Base-by-base conservation (phyloP, 2,329 filamentous ascomycete genomes). In the Nemania diffusa region DNA sequence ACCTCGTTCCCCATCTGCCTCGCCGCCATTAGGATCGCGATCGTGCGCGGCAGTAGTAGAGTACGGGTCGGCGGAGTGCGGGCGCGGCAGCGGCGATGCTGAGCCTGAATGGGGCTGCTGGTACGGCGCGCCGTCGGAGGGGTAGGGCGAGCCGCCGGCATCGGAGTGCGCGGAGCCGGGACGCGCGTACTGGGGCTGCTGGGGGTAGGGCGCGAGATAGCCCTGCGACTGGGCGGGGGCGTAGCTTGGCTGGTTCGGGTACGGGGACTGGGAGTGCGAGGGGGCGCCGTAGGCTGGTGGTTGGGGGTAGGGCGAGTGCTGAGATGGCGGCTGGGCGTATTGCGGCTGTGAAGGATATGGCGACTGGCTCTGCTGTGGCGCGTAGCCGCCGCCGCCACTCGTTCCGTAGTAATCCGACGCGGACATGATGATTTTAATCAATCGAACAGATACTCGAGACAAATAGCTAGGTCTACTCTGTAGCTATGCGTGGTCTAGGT, bases 1-100 rank as follows among this genome's bases (percentile, higher is more conserved):
- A 8, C 87, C 87, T 51, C 84, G 81, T 62, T 89, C 87, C 69
- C 84, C 86, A 5, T 82, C 79, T 34, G 74, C 73, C 50, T 69
- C 64, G 17, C 69, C 63, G 40, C 62, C 57, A 15, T 57, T 72
- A n/a, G 40, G 57, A 32, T 71, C 67, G 22, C 57, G 64, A 22
- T 68, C 58, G 46, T 74, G 72, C 17, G 48, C 7, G 48, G 15
- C 22, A 17, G 17, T 20, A 11, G 26, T 37, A 20, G 62, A 46
- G 51, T 64, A 67, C 27, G 75, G 74, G 24, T 76, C 75, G 2
- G 75, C 73, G 0, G 75, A 77, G 64, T 76, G 75, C n/a, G 75
- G 69, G 15, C 74, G 70, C 17, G 69, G 67, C 8, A 71, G 62
- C 5, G 70, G 63, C 48, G 67, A 61, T 4, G n/a, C 67, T 26